Conservation (phyloP, 768 basidiomycete species). For the Mycena sanguinolenta region DNA sequence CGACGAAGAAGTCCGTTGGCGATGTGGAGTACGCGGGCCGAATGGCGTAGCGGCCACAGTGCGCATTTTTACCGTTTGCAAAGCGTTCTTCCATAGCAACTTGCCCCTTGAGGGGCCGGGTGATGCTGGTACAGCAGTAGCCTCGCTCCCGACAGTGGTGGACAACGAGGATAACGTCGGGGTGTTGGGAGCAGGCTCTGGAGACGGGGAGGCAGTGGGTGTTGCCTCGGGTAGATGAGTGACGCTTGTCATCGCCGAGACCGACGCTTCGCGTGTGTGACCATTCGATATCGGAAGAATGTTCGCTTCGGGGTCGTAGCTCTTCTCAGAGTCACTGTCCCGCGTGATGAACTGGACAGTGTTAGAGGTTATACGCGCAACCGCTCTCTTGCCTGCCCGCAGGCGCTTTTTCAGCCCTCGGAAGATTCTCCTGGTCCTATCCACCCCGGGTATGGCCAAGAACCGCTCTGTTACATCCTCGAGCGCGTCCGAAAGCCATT, state of each 20-base stretch:
- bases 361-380: conserved; percentile 43
- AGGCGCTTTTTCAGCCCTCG: conserved; percentile 36
- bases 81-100: conserved; percentile 59
- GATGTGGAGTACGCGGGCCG: conserved; percentile 43
- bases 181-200: conserved; percentile 24
- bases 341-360: conserved; percentile 41
- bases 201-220: conserved; percentile 21
- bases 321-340: conserved; percentile 42
- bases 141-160: background rate
- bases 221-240: conserved; percentile 38
- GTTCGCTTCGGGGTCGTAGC: conserved; percentile 47
- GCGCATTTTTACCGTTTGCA: conserved; percentile 59
- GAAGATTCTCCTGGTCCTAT: conserved; percentile 32
- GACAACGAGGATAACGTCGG: background rate
- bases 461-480: conserved; percentile 58
- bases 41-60: conserved; percentile 43
- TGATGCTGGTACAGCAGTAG: background rate
- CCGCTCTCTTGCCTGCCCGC: conserved; percentile 28
- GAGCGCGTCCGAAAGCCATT: conserved; percentile 77
- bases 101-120: conserved; percentile 49
- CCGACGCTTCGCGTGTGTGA: conserved; percentile 29
- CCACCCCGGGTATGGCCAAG: conserved; percentile 46
- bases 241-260: conserved; percentile 37
- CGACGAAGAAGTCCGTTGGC: conserved; percentile 54
- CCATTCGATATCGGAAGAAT: conserved; percentile 41